phyloP scores from a whole-genome alignment of 2,329 filamentous ascomycete species.

The Colletotrichum destructivum region DNA sequence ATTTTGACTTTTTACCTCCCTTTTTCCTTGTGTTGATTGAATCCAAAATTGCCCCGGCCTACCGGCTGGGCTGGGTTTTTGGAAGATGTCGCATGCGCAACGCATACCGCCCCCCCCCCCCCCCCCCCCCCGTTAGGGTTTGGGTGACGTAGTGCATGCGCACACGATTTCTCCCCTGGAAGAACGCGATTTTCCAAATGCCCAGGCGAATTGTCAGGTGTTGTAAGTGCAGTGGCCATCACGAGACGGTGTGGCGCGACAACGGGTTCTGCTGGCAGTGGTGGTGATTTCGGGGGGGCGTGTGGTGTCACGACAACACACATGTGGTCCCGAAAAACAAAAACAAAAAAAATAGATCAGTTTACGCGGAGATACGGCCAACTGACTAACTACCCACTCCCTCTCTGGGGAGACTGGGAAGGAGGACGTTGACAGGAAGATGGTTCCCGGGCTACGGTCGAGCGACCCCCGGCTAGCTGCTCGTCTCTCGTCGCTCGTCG shows the following conservation, averaged over 20 bases:
- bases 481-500: background rate
- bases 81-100: conserved; percentile 23
- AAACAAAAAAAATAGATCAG: conserved; percentile 6
- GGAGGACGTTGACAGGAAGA: background rate
- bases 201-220: background rate
- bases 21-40: conserved; percentile 1
- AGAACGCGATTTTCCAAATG: background rate
- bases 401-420: conserved; percentile 1
- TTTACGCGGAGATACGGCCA: conserved; percentile 2
- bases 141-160: conserved; percentile 37
- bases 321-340: background rate
- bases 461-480: conserved; percentile 31
- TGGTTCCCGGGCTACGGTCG: conserved; percentile 15
- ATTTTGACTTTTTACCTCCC: conserved; percentile 19
- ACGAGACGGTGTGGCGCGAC: conserved; percentile 16
- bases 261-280: conserved; percentile 3
- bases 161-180: conserved; percentile 21
- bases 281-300: conserved; percentile 24
- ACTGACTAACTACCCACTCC: background rate
- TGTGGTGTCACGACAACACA: conserved; percentile 4
- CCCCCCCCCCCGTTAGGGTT: conserved; percentile 26
- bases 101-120: background rate
- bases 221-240: background rate
- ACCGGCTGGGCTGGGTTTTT: conserved; percentile 16
- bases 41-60: conserved; percentile 13